Conservation (phyloP, 2,329 filamentous ascomycete species). For the Botrytis sinoallii region DNA sequence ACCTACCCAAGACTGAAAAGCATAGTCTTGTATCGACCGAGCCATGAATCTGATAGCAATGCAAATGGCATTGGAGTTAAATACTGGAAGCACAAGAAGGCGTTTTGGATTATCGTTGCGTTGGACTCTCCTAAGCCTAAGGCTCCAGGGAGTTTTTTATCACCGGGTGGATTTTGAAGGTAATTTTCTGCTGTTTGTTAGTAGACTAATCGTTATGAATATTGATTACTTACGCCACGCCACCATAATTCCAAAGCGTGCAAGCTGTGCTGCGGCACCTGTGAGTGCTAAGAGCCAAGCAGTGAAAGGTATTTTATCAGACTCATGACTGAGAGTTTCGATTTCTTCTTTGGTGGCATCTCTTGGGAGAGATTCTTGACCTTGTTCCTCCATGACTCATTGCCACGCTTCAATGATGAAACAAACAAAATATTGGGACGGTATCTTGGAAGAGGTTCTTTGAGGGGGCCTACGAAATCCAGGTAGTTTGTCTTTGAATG, state of each 20-base stretch:
- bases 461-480: too few species aligned
- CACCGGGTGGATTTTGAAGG: neutral
- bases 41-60: neutral
- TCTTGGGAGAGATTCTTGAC: neutral
- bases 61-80: neutral
- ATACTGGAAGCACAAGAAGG: neutral
- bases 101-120: neutral
- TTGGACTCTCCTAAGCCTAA: neutral
- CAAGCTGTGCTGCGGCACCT: neutral
- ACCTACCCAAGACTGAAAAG: neutral
- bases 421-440: too few species aligned
- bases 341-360: neutral
- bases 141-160: neutral
- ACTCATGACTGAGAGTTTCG: neutral
- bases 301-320: neutral
- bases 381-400: too few species aligned
- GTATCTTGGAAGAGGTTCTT: too few species aligned
- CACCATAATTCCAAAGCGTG: neutral
- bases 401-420: too few species aligned
- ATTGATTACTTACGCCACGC: neutral
- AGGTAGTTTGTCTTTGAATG: too few species aligned
- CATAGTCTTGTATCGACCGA: neutral
- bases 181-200: neutral
- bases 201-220: too few species aligned
- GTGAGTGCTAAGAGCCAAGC: neutral